Evolutionary conservation across 805 yeast genomes (phyloP).

Genomic region (Pichia occidentalis): DNA sequence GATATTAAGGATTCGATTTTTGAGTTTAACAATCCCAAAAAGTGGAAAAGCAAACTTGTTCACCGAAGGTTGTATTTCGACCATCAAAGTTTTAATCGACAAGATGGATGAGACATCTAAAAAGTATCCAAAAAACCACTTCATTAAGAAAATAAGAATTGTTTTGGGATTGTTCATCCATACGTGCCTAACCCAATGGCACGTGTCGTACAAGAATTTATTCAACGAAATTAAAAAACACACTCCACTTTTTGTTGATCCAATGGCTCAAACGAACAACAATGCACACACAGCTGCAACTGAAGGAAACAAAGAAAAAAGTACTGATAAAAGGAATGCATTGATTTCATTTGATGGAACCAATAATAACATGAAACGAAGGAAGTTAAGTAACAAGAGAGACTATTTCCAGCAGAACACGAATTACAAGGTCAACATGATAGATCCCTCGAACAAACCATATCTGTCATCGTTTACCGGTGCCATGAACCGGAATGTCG

Average conservation of each 20-base stretch:
- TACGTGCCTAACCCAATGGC: slow-evolving; percentile 53
- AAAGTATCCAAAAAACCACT: slow-evolving; percentile 40
- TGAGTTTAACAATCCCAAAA: slow-evolving; percentile 47
- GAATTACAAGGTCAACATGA: too few relatives aligned
- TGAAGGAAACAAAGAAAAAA: not conserved
- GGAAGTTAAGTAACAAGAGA: too few relatives aligned
- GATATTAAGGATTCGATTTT: slow-evolving; percentile 49
- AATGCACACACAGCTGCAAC: slow-evolving; percentile 5
- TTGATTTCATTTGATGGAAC: too few relatives aligned
- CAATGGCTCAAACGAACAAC: not conserved
- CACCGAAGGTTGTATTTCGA: slow-evolving; percentile 37
- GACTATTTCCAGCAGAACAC: too few relatives aligned
- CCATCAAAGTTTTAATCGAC: slow-evolving; percentile 22
- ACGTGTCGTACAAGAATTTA: slow-evolving; percentile 16
- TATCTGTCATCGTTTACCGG: too few relatives aligned
- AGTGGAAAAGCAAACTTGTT: slow-evolving; percentile 38
- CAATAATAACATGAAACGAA: too few relatives aligned
- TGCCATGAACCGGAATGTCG: too few relatives aligned
- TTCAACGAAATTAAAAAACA: slow-evolving; percentile 11
- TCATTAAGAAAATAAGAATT: slow-evolving; percentile 46
- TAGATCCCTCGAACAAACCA: too few relatives aligned
- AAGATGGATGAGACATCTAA: slow-evolving; percentile 26
- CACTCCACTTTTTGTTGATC: slow-evolving; percentile 2
- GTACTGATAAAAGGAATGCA: slow-evolving; percentile 7
- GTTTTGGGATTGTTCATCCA: slow-evolving; percentile 54